Percentiles rank a stretch among this genome's conserved stretches.
These are phyloP conservation scores for Thermoascus crustaceus DNA, from an alignment of 2,329 filamentous ascomycete species.

Conservation along the genomic window DNA sequence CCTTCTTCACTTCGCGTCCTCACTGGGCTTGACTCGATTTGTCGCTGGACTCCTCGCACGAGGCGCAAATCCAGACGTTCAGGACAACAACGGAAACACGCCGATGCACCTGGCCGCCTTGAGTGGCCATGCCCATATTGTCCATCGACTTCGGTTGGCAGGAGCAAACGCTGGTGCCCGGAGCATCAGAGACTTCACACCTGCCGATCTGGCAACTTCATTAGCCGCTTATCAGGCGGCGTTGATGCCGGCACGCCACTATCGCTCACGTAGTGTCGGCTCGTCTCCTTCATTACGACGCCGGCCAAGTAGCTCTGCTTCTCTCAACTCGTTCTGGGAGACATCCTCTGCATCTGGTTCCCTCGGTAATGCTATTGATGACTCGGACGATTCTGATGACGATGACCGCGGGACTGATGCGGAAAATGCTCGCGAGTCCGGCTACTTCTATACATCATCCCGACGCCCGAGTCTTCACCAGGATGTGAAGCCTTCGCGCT, in stretches of 20 bases:
- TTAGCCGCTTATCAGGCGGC: slow-evolving; percentile 57
- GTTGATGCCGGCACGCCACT: slow-evolving; percentile 53
- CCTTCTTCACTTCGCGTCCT: slow-evolving; percentile 71
- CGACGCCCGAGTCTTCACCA: slow-evolving; percentile 30
- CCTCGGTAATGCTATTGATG: slow-evolving; percentile 36
- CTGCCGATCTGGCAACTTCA: slow-evolving; percentile 63
- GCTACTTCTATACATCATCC: slow-evolving; percentile 22
- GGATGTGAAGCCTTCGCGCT: slow-evolving; percentile 18
- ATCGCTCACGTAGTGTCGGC: slow-evolving; percentile 57
- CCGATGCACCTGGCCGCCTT: slow-evolving; percentile 75
- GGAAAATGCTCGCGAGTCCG: slow-evolving; percentile 16
- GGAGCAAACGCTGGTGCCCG: slow-evolving; percentile 64
- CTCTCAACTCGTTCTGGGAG: slow-evolving; percentile 60
- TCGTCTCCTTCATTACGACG: slow-evolving; percentile 48
- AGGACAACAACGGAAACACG: slow-evolving; percentile 72
- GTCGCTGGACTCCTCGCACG: slow-evolving; percentile 68
- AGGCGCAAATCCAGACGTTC: slow-evolving; percentile 66
- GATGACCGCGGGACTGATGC: slow-evolving; percentile 13
- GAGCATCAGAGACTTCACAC: slow-evolving; percentile 61
- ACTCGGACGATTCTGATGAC: slow-evolving; percentile 27
- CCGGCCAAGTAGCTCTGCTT: slow-evolving; percentile 55
- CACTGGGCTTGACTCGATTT: slow-evolving; percentile 65
- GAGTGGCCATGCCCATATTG: slow-evolving; percentile 66
- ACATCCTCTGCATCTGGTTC: slow-evolving; percentile 41
- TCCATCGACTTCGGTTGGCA: slow-evolving; percentile 62